A percentile compares a stretch with the other conserved stretches of the same genome.
These are phyloP conservation scores for Piloderma croceum DNA, from an alignment of 768 basidiomycete species.

Conservation along the genomic window DNA sequence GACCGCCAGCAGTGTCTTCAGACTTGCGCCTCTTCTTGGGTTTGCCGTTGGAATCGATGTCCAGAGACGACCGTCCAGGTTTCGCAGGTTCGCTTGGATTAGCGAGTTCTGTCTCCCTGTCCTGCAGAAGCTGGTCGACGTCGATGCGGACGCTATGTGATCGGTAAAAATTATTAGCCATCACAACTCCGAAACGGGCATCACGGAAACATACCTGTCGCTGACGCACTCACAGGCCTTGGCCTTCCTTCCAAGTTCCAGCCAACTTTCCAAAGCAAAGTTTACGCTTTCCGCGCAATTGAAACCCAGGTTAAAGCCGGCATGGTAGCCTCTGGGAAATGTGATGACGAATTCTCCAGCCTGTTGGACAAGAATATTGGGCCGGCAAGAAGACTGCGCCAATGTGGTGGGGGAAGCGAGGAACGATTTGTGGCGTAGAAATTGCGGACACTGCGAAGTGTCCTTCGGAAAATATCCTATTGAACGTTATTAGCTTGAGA, in stretches of 20 bases:
- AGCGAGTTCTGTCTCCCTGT: conserved; percentile 49
- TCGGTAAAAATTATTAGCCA: conserved; percentile 8
- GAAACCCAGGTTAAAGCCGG: conserved; percentile 93
- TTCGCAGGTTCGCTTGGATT: conserved; percentile 17
- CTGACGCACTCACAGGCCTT: conserved; percentile 68
- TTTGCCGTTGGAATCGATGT: no score
- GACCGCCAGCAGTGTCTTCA: conserved; percentile 5
- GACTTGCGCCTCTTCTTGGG: background rate
- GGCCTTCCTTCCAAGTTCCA: conserved; percentile 81
- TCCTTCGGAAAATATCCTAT: conserved; percentile 88
- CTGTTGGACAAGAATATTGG: conserved; percentile 86
- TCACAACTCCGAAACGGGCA: background rate
- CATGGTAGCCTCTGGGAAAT: conserved; percentile 91
- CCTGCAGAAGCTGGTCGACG: conserved; percentile 76
- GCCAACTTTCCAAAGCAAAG: conserved; percentile 92
- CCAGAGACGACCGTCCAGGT: no score
- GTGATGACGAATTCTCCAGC: conserved; percentile 97
- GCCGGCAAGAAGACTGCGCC: conserved; percentile 70
- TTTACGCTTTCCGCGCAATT: conserved; percentile 98
- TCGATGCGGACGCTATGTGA: conserved; percentile 80
- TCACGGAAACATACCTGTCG: conserved; percentile 51
- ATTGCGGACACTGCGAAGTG: conserved; percentile 80
- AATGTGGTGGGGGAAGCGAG: conserved; percentile 84
- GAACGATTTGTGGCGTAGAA: conserved; percentile 94
- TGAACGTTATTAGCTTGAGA: conserved; percentile 5